phyloP scores from a whole-genome alignment of 129 eudicot genomes.

The Flaveria robusta region DNA sequence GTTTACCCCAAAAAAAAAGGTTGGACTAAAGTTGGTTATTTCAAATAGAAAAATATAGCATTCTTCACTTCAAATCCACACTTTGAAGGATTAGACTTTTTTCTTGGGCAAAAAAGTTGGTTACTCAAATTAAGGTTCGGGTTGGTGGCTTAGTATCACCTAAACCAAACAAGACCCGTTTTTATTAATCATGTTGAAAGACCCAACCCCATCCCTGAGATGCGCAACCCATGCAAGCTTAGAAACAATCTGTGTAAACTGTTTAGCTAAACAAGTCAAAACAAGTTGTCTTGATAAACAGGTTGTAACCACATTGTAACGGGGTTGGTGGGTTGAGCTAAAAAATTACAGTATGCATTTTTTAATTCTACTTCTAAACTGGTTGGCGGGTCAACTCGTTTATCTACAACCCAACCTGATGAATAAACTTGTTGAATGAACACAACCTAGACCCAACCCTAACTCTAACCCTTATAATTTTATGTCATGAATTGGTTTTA shows the following conservation, averaged over 20 bases:
- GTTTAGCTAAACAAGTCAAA: background rate
- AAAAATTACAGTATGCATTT: background rate
- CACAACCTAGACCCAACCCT: background rate
- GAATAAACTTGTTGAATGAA: background rate
- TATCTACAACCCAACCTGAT: conserved; percentile 1
- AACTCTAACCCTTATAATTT: background rate
- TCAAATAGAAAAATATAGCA: background rate
- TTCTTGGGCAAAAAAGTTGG: background rate
- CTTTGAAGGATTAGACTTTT: too few species aligned
- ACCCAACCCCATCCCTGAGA: background rate
- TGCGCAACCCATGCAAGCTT: background rate
- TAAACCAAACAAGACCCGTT: background rate
- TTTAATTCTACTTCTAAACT: background rate
- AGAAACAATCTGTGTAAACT: background rate
- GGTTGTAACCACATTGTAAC: background rate
- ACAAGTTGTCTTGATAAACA: background rate
- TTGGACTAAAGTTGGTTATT: background rate
- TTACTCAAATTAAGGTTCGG: background rate
- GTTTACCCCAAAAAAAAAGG: background rate
- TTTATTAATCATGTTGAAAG: too few species aligned
- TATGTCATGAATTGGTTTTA: background rate
- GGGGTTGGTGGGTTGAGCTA: background rate
- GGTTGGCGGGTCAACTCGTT: background rate
- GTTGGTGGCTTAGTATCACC: background rate
- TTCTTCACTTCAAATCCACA: too few species aligned